Evolutionary conservation across 1,139 yeast species (phyloP).

Genomic region (Diutina catenulata): DNA sequence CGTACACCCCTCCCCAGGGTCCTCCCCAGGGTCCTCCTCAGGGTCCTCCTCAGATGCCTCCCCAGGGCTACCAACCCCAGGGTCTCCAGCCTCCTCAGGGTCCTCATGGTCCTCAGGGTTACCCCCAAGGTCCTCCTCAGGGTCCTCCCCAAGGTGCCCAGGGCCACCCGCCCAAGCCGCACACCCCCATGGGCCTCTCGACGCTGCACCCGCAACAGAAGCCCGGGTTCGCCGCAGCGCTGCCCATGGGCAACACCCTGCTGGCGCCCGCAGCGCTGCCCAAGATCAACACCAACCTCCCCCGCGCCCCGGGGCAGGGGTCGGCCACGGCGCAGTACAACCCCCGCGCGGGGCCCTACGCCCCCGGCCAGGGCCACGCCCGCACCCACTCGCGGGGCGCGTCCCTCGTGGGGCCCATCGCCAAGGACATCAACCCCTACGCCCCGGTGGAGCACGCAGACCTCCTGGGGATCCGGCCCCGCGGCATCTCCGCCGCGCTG

Average conservation of each 20-base stretch:
- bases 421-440: constrained; percentile 33
- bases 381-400: constrained; percentile 32
- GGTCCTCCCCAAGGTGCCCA: constrained; percentile 2
- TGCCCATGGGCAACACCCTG: too few relatives aligned
- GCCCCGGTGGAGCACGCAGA: constrained; percentile 18
- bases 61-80: constrained; percentile 5
- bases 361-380: constrained; percentile 27
- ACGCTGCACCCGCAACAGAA: neutral
- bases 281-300: neutral
- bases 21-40: constrained; percentile 13
- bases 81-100: constrained; percentile 5
- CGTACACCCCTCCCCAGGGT: constrained; percentile 9
- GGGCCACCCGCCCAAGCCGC: neutral
- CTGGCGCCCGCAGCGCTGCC: too few relatives aligned
- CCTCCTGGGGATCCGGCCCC: neutral
- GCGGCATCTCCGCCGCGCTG: neutral
- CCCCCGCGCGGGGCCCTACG: constrained; percentile 29
- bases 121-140: constrained; percentile 3
- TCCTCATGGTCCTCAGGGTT: constrained; percentile 6
- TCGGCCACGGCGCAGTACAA: constrained; percentile 4
- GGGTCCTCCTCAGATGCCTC: constrained; percentile 5
- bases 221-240: neutral
- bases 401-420: constrained; percentile 31
- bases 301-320: neutral
- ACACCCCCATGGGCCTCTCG: neutral